phyloP scores from a whole-genome alignment of 2,329 filamentous ascomycete species.

The Penicillium sp. region DNA sequence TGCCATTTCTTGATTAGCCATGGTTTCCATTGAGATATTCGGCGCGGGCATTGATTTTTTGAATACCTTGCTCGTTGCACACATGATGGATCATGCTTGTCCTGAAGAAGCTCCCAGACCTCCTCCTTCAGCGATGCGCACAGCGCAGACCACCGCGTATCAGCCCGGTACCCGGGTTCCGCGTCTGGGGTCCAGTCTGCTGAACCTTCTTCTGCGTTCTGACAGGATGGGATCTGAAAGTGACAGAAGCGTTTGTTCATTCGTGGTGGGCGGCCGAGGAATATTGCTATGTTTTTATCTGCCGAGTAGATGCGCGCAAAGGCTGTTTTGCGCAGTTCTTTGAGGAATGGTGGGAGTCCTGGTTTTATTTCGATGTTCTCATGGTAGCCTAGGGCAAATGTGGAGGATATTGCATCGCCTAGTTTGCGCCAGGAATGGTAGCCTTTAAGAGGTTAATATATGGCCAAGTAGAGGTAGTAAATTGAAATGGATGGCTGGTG shows the following conservation, averaged over 20 bases:
- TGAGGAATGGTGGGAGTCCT: slow-evolving; percentile 38
- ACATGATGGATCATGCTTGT: slow-evolving; percentile 25
- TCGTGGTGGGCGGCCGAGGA: slow-evolving; percentile 50
- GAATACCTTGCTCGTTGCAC: slow-evolving; percentile 18
- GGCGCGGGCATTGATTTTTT: neutral
- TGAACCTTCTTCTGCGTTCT: neutral
- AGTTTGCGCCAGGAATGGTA: slow-evolving; percentile 49
- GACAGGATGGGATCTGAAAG: slow-evolving; percentile 34
- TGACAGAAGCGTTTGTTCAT: slow-evolving; percentile 44
- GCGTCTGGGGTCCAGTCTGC: slow-evolving; percentile 19
- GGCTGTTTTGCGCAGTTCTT: slow-evolving; percentile 39
- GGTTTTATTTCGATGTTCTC: slow-evolving; percentile 37
- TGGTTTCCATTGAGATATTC: neutral
- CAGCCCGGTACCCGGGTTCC: slow-evolving; percentile 25
- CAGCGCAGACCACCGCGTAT: slow-evolving; percentile 31
- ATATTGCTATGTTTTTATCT: slow-evolving; percentile 51
- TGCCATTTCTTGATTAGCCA: slow-evolving; percentile 14
- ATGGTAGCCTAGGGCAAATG: slow-evolving; percentile 50
- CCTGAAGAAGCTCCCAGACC: slow-evolving; percentile 28
- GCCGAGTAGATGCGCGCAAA: slow-evolving; percentile 48
- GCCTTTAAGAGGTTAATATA: slow-evolving; percentile 28
- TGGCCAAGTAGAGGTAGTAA: neutral
- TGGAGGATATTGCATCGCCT: slow-evolving; percentile 49
- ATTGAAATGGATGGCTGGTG: neutral
- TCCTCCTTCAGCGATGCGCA: slow-evolving; percentile 31